Evolutionary conservation across 2,329 filamentous ascomycete species (phyloP).

Genomic region (Cytospora paraplurivora): DNA sequence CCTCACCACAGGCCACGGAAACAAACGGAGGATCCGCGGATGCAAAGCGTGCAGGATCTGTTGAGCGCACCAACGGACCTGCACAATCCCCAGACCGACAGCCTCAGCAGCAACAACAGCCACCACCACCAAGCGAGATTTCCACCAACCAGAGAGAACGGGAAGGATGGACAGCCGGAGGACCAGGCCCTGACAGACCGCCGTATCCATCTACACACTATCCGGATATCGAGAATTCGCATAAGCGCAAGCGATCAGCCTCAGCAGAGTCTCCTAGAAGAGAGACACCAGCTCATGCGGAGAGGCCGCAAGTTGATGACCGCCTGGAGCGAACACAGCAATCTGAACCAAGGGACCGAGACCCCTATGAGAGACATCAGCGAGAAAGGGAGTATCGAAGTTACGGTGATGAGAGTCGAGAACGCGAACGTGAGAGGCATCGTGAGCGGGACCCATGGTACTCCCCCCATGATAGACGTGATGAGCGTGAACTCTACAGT

Average conservation of each 20-base stretch:
- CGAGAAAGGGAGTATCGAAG: slow-evolving; percentile 45
- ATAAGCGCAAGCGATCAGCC: slow-evolving; percentile 71
- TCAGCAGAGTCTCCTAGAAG: slow-evolving; percentile 54
- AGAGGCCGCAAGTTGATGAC: slow-evolving; percentile 40
- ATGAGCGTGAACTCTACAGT: slow-evolving; percentile 51
- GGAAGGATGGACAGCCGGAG: slow-evolving; percentile 44
- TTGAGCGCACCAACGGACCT: slow-evolving; percentile 37
- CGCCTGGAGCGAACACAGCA: slow-evolving; percentile 27
- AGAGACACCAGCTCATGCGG: slow-evolving; percentile 38
- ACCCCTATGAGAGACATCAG: slow-evolving; percentile 28
- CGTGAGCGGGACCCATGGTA: slow-evolving; percentile 49
- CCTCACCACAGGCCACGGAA: slow-evolving; percentile 48
- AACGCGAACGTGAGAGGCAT: slow-evolving; percentile 43
- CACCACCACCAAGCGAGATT: slow-evolving; percentile 35
- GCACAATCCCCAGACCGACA: slow-evolving; percentile 29
- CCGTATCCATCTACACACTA: slow-evolving; percentile 45
- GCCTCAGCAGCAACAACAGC: slow-evolving; percentile 32
- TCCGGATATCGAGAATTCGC: slow-evolving; percentile 50
- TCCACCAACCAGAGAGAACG: slow-evolving; percentile 38
- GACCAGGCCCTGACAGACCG: slow-evolving; percentile 45
- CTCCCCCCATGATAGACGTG: slow-evolving; percentile 45
- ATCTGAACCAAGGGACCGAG: slow-evolving; percentile 32
- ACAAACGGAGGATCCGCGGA: slow-evolving; percentile 38
- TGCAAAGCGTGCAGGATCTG: slow-evolving; percentile 37
- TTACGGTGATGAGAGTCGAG: slow-evolving; percentile 49